A percentile compares a stretch with the other conserved stretches of the same genome.
Conservation (phyloP, 371 early-diverging fungal genomes). For the Syncephalastrum racemosum region DNA sequence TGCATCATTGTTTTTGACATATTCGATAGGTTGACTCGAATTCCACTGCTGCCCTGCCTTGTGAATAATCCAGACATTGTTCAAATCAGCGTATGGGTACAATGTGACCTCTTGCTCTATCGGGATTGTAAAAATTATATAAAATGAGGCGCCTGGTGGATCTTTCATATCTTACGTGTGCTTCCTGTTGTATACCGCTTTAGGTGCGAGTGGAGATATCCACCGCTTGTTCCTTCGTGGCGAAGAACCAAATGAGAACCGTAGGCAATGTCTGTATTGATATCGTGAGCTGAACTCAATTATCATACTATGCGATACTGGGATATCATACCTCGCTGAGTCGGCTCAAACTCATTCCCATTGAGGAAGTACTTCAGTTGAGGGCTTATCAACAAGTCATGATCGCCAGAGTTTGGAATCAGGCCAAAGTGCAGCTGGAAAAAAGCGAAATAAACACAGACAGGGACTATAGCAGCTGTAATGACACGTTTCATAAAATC, state of each 20-base stretch:
- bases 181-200: constrained; percentile 79
- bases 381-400: constrained; percentile 79
- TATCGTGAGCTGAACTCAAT: neutral
- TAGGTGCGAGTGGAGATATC: constrained; percentile 88
- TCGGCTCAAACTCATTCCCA: constrained; percentile 24
- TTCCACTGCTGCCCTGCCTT: constrained; percentile 40
- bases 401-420: constrained; percentile 69
- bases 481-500: constrained; percentile 15
- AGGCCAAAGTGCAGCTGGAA: constrained; percentile 84
- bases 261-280: constrained; percentile 70
- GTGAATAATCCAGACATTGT: constrained; percentile 83
- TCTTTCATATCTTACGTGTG: constrained; percentile 52
- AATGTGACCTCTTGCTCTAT: constrained; percentile 91
- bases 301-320: neutral
- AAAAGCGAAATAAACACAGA: constrained; percentile 70
- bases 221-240: constrained; percentile 71
- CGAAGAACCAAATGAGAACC: constrained; percentile 75
- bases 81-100: constrained; percentile 85
- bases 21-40: constrained; percentile 36
- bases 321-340: constrained; percentile 21
- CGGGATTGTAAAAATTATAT: neutral
- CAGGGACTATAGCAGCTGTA: constrained; percentile 78
- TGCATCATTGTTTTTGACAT: constrained; percentile 59
- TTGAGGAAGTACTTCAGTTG: constrained; percentile 60
- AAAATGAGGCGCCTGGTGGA: neutral